Conservation (phyloP, 2,329 filamentous ascomycete species). For the Penicillium sp. region DNA sequence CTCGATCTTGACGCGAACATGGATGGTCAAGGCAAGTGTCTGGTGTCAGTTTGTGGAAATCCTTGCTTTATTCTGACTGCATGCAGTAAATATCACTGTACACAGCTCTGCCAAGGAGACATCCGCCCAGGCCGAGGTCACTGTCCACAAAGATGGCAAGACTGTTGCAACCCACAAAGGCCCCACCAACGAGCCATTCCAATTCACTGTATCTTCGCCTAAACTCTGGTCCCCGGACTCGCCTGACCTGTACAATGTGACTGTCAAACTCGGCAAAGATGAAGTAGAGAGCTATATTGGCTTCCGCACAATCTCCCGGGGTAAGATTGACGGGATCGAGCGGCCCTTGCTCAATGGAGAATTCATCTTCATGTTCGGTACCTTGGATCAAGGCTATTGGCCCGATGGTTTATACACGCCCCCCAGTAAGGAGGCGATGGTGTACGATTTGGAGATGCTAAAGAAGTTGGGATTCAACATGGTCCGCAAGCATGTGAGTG, state of each 20-base stretch:
- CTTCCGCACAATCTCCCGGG: slow-evolving; percentile 62
- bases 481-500: slow-evolving; percentile 65
- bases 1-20: slow-evolving; percentile 60
- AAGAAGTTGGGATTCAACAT: slow-evolving; percentile 69
- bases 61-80: not conserved
- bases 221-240: slow-evolving; percentile 64
- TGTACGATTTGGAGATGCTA: slow-evolving; percentile 62
- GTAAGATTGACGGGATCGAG: slow-evolving; percentile 56
- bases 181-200: slow-evolving; percentile 51
- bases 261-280: slow-evolving; percentile 54
- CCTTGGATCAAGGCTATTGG: slow-evolving; percentile 70
- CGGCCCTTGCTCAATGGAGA: slow-evolving; percentile 67
- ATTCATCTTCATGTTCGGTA: slow-evolving; percentile 66
- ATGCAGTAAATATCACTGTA: slow-evolving; percentile 56
- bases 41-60: not conserved
- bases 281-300: slow-evolving; percentile 64
- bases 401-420: slow-evolving; percentile 66
- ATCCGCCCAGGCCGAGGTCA: slow-evolving; percentile 39
- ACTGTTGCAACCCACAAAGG: slow-evolving; percentile 47
- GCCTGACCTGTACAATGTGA: slow-evolving; percentile 64
- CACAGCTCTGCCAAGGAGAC: slow-evolving; percentile 44
- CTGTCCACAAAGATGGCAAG: slow-evolving; percentile 38
- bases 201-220: slow-evolving; percentile 55
- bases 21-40: slow-evolving; percentile 50
- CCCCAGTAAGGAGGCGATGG: slow-evolving; percentile 65